phyloP scores from a whole-genome alignment of 1,284 basidiomycete genomes.

The Spongiforma sp. region DNA sequence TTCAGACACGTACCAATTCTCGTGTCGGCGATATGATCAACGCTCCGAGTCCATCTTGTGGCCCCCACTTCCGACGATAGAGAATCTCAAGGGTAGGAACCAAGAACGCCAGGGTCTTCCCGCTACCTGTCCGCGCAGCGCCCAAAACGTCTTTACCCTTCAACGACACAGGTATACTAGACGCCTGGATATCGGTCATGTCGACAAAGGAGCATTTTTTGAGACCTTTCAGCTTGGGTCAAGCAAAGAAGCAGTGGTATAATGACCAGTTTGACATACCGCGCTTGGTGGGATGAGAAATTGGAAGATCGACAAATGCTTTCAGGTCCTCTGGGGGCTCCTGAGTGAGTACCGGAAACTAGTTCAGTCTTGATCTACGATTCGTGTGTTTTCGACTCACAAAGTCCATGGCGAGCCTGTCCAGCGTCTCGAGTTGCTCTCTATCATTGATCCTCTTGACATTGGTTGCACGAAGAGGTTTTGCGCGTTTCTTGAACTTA shows the following conservation, averaged over 20 bases:
- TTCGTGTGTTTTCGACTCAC: slow-evolving; percentile 48
- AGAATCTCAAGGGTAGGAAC: slow-evolving; percentile 80
- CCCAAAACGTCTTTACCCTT: slow-evolving; percentile 77
- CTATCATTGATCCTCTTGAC: slow-evolving; percentile 55
- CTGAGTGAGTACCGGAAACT: slow-evolving; percentile 43
- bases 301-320: slow-evolving; percentile 70
- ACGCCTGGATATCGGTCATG: slow-evolving; percentile 84
- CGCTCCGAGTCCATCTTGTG: slow-evolving; percentile 87
- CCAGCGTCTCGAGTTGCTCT: slow-evolving; percentile 58
- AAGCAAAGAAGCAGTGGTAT: not conserved
- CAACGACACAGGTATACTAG: slow-evolving; percentile 66
- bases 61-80: slow-evolving; percentile 79
- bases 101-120: slow-evolving; percentile 86
- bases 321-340: slow-evolving; percentile 48
- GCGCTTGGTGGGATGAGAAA: slow-evolving; percentile 71
- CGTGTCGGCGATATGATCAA: slow-evolving; percentile 95
- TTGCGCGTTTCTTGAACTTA: slow-evolving; percentile 25
- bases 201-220: slow-evolving; percentile 86
- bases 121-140: slow-evolving; percentile 81
- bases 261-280: slow-evolving; percentile 45
- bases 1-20: slow-evolving; percentile 72
- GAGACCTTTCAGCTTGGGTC: slow-evolving; percentile 59
- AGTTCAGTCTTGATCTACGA: slow-evolving; percentile 8
- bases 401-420: slow-evolving; percentile 57
- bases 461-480: slow-evolving; percentile 33